phyloP scores from a whole-genome alignment of 2,329 filamentous ascomycete species.

The Aotearoamyces nothofagi region DNA sequence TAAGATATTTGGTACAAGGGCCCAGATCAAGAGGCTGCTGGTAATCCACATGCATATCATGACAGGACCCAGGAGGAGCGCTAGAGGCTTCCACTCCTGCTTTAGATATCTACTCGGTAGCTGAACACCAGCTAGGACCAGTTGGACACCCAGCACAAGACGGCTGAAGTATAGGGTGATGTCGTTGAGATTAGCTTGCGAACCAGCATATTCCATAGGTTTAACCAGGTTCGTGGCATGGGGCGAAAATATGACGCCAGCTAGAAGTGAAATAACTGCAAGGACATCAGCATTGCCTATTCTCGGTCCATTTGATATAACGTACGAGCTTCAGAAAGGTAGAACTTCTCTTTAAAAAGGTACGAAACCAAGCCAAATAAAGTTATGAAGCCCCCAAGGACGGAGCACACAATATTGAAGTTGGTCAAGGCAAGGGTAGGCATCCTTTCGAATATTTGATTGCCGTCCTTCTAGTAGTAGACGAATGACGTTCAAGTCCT shows the following conservation, averaged over 20 bases:
- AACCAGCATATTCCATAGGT: conserved; percentile 59
- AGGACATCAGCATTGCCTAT: neutral
- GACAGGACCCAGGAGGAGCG: conserved; percentile 63
- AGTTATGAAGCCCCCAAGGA: conserved; percentile 75
- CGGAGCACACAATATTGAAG: conserved; percentile 34
- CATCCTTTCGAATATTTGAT: too few species aligned
- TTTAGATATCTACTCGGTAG: conserved; percentile 69
- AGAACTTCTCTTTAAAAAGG: conserved; percentile 77
- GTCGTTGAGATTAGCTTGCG: conserved; percentile 41
- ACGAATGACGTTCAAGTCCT: too few species aligned
- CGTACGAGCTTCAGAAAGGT: conserved; percentile 79
- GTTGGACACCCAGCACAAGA: conserved; percentile 77
- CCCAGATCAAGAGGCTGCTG: conserved; percentile 69
- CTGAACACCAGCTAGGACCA: conserved; percentile 79
- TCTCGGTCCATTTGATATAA: neutral
- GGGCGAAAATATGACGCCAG: conserved; percentile 66
- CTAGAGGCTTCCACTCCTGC: conserved; percentile 63
- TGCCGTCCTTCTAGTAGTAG: too few species aligned
- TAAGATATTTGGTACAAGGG: conserved; percentile 50
- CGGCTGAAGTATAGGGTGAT: conserved; percentile 77
- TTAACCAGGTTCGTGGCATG: conserved; percentile 61
- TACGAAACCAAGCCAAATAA: conserved; percentile 86
- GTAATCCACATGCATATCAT: conserved; percentile 80
- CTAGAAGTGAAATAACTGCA: conserved; percentile 67
- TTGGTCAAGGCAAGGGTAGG: conserved; percentile 28